Conservation (phyloP, 352 stramenopile species). For the Globisporangium abappressorium region DNA sequence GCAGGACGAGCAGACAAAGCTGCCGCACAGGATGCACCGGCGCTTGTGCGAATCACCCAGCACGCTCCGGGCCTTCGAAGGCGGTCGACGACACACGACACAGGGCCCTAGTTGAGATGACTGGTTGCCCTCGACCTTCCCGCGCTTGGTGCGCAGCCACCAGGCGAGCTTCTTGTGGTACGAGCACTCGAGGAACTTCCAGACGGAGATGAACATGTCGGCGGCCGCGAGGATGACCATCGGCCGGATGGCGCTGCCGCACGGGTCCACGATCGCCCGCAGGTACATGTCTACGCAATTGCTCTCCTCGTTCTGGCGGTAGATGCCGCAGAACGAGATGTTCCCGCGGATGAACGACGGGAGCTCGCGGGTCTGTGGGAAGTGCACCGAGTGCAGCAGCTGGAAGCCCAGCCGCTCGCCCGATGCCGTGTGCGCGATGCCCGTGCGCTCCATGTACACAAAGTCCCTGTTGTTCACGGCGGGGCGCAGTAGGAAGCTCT, state of each 20-base stretch:
- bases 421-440: conserved; percentile 23
- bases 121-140: neutral
- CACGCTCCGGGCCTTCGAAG: neutral
- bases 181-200: conserved; percentile 5
- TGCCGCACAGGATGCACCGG: neutral
- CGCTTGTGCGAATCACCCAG: neutral
- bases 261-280: neutral
- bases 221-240: neutral
- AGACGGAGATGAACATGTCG: conserved; percentile 1
- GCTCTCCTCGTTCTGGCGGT: neutral
- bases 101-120: neutral
- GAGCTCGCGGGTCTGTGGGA: conserved; percentile 30
- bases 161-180: conserved; percentile 4
- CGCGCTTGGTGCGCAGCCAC: conserved; percentile 1
- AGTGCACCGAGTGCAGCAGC: conserved; percentile 39
- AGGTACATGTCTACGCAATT: neutral
- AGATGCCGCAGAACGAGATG: conserved; percentile 3
- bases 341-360: conserved; percentile 24
- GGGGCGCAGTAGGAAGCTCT: neutral
- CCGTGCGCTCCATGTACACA: conserved; percentile 38
- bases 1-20: conserved; percentile 7
- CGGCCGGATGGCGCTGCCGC: neutral
- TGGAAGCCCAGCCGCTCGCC: conserved; percentile 37
- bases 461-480: conserved; percentile 40
- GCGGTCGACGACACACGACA: neutral